phyloP scores from a whole-genome alignment of 352 stramenopile species.

The Phytophthora pinifolia region DNA sequence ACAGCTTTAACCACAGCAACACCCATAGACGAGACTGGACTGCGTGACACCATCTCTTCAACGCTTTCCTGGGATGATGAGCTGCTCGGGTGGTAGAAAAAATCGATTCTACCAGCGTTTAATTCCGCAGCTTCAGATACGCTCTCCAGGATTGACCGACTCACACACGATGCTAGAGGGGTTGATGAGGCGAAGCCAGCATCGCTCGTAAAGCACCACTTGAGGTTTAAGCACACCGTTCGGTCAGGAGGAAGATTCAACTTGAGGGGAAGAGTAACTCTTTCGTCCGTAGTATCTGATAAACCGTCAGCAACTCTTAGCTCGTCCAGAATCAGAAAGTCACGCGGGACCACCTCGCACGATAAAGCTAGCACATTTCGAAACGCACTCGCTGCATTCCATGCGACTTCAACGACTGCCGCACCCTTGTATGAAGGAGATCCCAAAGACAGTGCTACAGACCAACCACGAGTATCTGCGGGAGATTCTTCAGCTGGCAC shows the following conservation, averaged over 20 bases:
- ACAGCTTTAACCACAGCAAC: slow-evolving; percentile 70
- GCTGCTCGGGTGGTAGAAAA: slow-evolving; percentile 35
- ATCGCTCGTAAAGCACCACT: slow-evolving; percentile 66
- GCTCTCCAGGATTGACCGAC: slow-evolving; percentile 56
- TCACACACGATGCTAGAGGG: slow-evolving; percentile 68
- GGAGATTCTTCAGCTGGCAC: slow-evolving; percentile 78
- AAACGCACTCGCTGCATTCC: slow-evolving; percentile 50
- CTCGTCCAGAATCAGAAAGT: slow-evolving; percentile 33
- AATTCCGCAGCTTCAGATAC: slow-evolving; percentile 60
- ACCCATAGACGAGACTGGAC: slow-evolving; percentile 38
- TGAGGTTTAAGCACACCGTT: slow-evolving; percentile 43
- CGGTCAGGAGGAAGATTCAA: slow-evolving; percentile 40
- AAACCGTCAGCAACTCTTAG: slow-evolving; percentile 3
- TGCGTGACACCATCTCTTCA: slow-evolving; percentile 11
- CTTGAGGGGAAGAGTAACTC: slow-evolving; percentile 38
- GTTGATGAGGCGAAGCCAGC: slow-evolving; percentile 67
- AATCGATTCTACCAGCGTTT: slow-evolving; percentile 59
- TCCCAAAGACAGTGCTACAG: slow-evolving; percentile 40
- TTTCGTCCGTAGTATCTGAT: slow-evolving; percentile 6
- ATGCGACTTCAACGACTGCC: slow-evolving; percentile 52
- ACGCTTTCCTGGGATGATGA: slow-evolving; percentile 16
- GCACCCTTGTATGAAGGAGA: slow-evolving; percentile 37
- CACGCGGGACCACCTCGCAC: slow-evolving; percentile 38
- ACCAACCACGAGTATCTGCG: slow-evolving; percentile 58
- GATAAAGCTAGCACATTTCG: slow-evolving; percentile 52